Conservation (phyloP, 352 stramenopile species). For the Globisporangium barbulae region DNA sequence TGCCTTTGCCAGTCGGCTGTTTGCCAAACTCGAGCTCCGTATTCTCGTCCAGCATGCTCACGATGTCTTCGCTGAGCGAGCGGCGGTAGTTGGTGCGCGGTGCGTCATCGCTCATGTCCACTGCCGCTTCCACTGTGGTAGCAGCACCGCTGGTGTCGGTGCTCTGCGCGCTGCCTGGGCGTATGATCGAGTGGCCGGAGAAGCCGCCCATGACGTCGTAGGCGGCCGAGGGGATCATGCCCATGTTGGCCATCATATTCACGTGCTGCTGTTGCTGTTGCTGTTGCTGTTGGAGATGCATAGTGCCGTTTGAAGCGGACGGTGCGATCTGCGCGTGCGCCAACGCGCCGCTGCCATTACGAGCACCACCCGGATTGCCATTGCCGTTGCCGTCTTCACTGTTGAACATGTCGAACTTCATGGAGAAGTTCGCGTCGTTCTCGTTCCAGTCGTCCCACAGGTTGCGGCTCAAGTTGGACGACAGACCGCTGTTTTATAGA, state of each 20-base stretch:
- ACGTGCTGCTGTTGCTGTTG: slow-evolving; percentile 15
- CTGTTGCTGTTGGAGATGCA: slow-evolving; percentile 17
- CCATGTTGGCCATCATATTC: slow-evolving; percentile 8
- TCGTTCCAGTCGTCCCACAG: slow-evolving; percentile 89
- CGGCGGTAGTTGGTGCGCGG: slow-evolving; percentile 42
- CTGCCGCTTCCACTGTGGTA: slow-evolving; percentile 6
- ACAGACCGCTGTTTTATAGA: slow-evolving; percentile 46
- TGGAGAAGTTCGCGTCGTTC: slow-evolving; percentile 55
- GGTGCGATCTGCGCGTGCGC: background rate
- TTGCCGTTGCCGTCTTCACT: slow-evolving; percentile 32
- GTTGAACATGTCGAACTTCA: slow-evolving; percentile 73
- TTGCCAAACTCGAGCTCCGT: slow-evolving; percentile 33
- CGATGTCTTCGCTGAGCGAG: slow-evolving; percentile 76
- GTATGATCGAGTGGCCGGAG: background rate
- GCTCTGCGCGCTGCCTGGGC: slow-evolving; percentile 18
- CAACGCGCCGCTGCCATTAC: background rate
- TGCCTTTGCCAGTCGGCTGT: slow-evolving; percentile 24
- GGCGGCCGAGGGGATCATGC: slow-evolving; percentile 16
- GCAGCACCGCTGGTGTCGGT: slow-evolving; percentile 12
- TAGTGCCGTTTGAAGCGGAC: slow-evolving; percentile 8
- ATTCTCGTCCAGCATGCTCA: slow-evolving; percentile 63
- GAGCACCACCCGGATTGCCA: background rate
- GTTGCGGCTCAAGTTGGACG: slow-evolving; percentile 80
- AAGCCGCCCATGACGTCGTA: slow-evolving; percentile 14
- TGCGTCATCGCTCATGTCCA: slow-evolving; percentile 15